A percentile compares a stretch with the other conserved stretches of the same genome.
Conservation (phyloP, 1,284 basidiomycete genomes). For the Exobasidium cylindrosporum region DNA sequence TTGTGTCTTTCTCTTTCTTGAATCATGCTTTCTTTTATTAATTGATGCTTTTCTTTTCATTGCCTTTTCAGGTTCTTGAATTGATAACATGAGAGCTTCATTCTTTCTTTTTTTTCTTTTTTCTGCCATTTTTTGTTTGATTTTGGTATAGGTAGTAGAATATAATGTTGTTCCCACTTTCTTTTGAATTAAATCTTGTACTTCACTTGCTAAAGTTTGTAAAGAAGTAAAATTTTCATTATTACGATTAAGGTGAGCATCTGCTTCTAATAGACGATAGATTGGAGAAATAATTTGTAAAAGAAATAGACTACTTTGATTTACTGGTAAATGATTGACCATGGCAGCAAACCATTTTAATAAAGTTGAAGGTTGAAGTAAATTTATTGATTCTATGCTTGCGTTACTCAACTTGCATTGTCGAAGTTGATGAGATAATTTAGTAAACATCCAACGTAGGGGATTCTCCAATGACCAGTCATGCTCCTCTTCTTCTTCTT, state of each 20-base stretch:
- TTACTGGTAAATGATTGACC: conserved; percentile 67
- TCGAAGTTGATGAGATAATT: conserved; percentile 79
- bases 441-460: conserved; percentile 88
- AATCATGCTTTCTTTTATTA: conserved; percentile 32
- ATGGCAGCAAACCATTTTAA: conserved; percentile 66
- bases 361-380: not conserved
- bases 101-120: conserved; percentile 73
- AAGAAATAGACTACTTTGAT: conserved; percentile 39
- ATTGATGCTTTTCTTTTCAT: conserved; percentile 25
- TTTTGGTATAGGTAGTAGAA: conserved; percentile 71
- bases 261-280: not conserved
- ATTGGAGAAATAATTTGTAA: not conserved
- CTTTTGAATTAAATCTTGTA: conserved; percentile 80
- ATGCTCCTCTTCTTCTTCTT: conserved; percentile 38
- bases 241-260: conserved; percentile 73
- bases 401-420: conserved; percentile 49
- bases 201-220: conserved; percentile 74
- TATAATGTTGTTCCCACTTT: conserved; percentile 83
- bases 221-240: conserved; percentile 79
- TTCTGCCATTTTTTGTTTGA: conserved; percentile 69
- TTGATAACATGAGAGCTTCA: conserved; percentile 60
- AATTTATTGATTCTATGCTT: conserved; percentile 4
- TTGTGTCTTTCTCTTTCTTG: conserved; percentile 33
- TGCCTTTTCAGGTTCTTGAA: conserved; percentile 41
- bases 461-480: conserved; percentile 55